Conservation (phyloP, 2,329 filamentous ascomycete species). For the Aspergillus viridinutans region DNA sequence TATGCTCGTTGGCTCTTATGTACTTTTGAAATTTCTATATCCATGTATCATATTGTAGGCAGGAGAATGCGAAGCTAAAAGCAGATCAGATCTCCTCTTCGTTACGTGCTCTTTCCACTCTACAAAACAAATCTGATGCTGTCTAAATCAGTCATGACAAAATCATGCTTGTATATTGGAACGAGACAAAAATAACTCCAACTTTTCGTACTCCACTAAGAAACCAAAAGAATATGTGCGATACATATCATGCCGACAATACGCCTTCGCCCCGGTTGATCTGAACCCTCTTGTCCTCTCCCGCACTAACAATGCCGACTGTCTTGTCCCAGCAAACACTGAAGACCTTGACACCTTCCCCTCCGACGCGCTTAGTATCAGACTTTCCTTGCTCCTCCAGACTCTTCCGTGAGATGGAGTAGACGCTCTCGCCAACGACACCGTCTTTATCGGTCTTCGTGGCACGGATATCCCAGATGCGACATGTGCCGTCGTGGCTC, state of each 20-base stretch:
- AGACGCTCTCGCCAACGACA: constrained; percentile 67
- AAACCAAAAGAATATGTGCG: constrained; percentile 29
- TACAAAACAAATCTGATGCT: background rate
- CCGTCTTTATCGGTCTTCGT: constrained; percentile 56
- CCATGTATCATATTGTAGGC: background rate
- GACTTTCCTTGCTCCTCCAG: constrained; percentile 61
- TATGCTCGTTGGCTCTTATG: constrained; percentile 14
- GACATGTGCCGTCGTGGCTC: constrained; percentile 87
- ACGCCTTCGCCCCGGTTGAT: constrained; percentile 67
- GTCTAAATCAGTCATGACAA: background rate
- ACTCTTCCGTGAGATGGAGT: constrained; percentile 72
- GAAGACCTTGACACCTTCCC: constrained; percentile 87
- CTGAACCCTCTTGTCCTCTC: constrained; percentile 93
- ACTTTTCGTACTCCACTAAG: constrained; percentile 28
- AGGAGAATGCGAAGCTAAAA: background rate
- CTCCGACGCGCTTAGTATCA: constrained; percentile 56
- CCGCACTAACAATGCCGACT: constrained; percentile 84
- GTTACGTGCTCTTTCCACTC: constrained; percentile 4
- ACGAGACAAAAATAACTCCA: constrained; percentile 4
- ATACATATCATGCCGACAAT: constrained; percentile 26
- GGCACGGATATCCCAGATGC: constrained; percentile 85
- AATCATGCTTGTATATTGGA: background rate
- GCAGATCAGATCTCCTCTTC: background rate
- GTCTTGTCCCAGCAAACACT: constrained; percentile 78
- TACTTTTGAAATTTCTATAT: constrained; percentile 12